Percentiles rank a stretch among this genome's conserved stretches.
Evolutionary conservation across 2,329 filamentous ascomycete genomes (phyloP).

Genomic region (Orbilia oligospora): DNA sequence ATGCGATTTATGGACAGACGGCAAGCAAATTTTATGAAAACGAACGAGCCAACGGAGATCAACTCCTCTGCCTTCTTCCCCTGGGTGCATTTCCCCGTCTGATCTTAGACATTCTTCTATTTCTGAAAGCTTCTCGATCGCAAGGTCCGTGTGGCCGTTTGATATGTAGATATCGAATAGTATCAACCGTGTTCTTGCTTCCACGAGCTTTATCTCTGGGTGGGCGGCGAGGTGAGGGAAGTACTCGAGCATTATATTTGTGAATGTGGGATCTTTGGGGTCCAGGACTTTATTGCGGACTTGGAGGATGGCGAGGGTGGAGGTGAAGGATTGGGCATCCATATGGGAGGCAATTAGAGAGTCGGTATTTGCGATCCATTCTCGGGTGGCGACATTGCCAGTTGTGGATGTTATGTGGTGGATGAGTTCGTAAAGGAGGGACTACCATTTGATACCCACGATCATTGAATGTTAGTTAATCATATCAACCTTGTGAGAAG

Average conservation of each 20-base stretch:
- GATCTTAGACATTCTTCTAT: conserved; percentile 50
- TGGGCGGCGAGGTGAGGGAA: conserved; percentile 54
- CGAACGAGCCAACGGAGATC: conserved; percentile 56
- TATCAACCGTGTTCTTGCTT: conserved; percentile 43
- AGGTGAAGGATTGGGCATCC: conserved; percentile 55
- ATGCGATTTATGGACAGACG: conserved; percentile 12
- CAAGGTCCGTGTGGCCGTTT: conserved; percentile 34
- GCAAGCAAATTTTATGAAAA: conserved; percentile 49
- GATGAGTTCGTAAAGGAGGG: conserved; percentile 53
- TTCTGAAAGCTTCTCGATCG: conserved; percentile 44
- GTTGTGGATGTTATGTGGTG: conserved; percentile 47
- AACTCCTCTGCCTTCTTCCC: conserved; percentile 52
- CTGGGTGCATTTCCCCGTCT: conserved; percentile 45
- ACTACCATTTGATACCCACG: conserved; percentile 5
- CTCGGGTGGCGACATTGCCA: conserved; percentile 38
- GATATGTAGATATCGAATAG: conserved; percentile 48
- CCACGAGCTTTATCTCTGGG: conserved; percentile 55
- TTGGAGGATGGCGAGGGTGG: conserved; percentile 51
- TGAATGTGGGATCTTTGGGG: conserved; percentile 56
- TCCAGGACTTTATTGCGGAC: conserved; percentile 54
- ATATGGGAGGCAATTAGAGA: conserved; percentile 54
- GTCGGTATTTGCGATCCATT: conserved; percentile 59
- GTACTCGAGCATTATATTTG: conserved; percentile 59
- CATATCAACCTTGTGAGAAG: not conserved
- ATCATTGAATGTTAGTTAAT: not conserved